Evolutionary conservation across 139 green algal species (phyloP), one percentile per base, ranked within the genome.

Genomic region (Spirogloea muscicola): DNA sequence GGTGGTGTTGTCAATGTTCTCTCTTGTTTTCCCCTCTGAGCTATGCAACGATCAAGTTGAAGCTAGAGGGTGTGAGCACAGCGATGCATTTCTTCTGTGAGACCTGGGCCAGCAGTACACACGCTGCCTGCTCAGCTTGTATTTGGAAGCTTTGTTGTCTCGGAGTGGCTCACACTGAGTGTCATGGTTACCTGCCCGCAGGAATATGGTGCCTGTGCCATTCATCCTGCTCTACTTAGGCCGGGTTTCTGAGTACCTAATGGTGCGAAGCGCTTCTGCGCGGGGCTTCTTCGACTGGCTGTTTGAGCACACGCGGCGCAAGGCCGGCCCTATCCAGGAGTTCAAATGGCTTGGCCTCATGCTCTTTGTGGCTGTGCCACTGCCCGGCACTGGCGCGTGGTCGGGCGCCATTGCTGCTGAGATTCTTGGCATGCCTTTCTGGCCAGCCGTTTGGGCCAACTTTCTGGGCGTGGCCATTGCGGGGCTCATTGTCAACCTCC

Each of bases 131-230:
- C n/a, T n/a, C n/a, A n/a, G n/a, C n/a, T n/a, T n/a, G n/a, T n/a
- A n/a, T n/a, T n/a, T n/a, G n/a, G n/a, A n/a, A n/a, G n/a, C n/a
- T n/a, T n/a, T n/a, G n/a, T n/a, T n/a, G n/a, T n/a, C n/a, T n/a
- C n/a, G n/a, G n/a, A n/a, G n/a, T n/a, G n/a, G n/a, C n/a, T n/a
- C n/a, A n/a, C n/a, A n/a, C n/a, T n/a, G n/a, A n/a, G n/a, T n/a
- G n/a, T n/a, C n/a, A n/a, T n/a, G n/a, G n/a, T n/a, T n/a, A n/a
- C n/a, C n/a, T n/a, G n/a, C n/a, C n/a, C 31, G 52, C 67, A 76
- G 75, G n/a, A 82, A 82, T 38, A 82, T 82, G 75, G 27, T 82
- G 2, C 75, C 75, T 16, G 68, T 82, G 6, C 75, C 75, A 13
- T 58, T 82, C 61, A 72, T 82, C n/a, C 75, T 82, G 21, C 21